phyloP scores from a whole-genome alignment of 192 early-diverging fungal species.

The Thamnidium elegans region DNA sequence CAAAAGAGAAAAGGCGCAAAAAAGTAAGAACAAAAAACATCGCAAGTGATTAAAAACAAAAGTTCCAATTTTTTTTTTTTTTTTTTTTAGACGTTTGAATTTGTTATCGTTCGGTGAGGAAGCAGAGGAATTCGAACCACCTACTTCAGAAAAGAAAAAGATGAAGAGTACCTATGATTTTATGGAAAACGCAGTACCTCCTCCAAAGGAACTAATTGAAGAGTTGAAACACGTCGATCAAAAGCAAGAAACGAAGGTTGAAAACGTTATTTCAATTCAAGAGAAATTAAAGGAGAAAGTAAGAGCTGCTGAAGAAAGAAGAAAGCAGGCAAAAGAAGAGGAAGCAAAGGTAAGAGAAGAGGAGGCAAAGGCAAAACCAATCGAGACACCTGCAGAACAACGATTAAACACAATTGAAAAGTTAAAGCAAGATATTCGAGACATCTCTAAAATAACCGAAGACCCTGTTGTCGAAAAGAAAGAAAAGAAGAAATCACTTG shows the following conservation, averaged over 20 bases:
- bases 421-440: conserved; percentile 62
- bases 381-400: neutral
- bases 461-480: conserved; percentile 40
- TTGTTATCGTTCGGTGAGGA: conserved; percentile 92
- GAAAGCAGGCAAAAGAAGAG: conserved; percentile 22
- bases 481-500: conserved; percentile 37
- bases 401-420: conserved; percentile 53
- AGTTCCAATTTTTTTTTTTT: neutral
- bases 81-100: conserved; percentile 55
- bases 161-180: conserved; percentile 83
- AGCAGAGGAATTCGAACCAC: conserved; percentile 57
- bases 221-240: neutral
- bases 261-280: neutral
- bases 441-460: conserved; percentile 46
- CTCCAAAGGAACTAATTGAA: neutral
- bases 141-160: conserved; percentile 26
- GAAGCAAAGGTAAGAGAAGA: neutral
- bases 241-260: neutral
- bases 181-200: conserved; percentile 40
- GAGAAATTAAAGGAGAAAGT: neutral
- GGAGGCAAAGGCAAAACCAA: neutral
- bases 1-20: conserved; percentile 22
- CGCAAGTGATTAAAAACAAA: conserved; percentile 40
- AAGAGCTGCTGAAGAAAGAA: neutral
- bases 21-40: neutral